Conservation (phyloP, 1,139 yeast genomes). For the Debaryomycetaceae sp. region DNA sequence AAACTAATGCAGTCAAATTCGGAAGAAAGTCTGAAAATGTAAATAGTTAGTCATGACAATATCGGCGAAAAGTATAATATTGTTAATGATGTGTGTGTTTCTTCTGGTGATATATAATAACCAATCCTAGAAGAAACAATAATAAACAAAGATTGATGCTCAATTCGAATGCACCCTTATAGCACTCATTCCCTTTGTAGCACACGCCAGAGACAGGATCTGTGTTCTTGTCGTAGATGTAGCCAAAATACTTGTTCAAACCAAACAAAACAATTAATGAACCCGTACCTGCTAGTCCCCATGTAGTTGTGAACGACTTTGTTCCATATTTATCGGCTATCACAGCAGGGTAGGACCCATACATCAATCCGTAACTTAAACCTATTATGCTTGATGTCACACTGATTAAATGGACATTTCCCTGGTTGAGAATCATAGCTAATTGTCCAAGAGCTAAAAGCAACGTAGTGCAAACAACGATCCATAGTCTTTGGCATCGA, state of each 20-base stretch:
- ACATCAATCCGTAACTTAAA: slow-evolving; percentile 37
- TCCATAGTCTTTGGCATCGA: slow-evolving; percentile 40
- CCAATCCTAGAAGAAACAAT: slow-evolving; percentile 18
- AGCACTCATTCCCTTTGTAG: slow-evolving; percentile 35
- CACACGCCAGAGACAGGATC: slow-evolving; percentile 32
- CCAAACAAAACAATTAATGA: slow-evolving; percentile 32
- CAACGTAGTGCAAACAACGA: slow-evolving; percentile 27
- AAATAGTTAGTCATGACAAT: background rate
- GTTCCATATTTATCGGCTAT: slow-evolving; percentile 46
- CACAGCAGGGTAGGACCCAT: slow-evolving; percentile 46
- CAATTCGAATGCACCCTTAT: slow-evolving; percentile 30
- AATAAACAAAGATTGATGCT: slow-evolving; percentile 25
- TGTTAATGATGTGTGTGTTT: slow-evolving; percentile 4
- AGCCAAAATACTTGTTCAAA: slow-evolving; percentile 40
- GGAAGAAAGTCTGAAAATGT: background rate
- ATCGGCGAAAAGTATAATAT: background rate
- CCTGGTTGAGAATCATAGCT: slow-evolving; percentile 25
- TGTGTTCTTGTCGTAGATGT: slow-evolving; percentile 33
- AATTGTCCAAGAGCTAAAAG: slow-evolving; percentile 29
- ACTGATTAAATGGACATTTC: slow-evolving; percentile 23
- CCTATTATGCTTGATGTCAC: slow-evolving; percentile 36
- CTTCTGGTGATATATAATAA: slow-evolving; percentile 25
- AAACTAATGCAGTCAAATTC: background rate
- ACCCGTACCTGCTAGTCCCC: slow-evolving; percentile 47
- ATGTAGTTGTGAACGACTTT: slow-evolving; percentile 36